Evolutionary conservation across 495 filamentous ascomycete genomes (phyloP).

Genomic region (Trichoderma orchidacearum): DNA sequence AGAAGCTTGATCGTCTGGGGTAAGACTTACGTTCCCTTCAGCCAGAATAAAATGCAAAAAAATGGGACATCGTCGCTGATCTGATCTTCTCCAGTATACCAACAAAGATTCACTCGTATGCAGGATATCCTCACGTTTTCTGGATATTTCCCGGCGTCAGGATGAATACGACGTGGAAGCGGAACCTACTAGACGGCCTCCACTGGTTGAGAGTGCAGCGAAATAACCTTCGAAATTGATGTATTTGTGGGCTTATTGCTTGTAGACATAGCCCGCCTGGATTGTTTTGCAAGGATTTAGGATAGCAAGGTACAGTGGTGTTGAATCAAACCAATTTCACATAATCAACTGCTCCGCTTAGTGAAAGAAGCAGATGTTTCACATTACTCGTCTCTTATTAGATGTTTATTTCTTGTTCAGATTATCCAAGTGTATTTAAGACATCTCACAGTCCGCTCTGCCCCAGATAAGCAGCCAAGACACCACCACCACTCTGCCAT

Average conservation of each 20-base stretch:
- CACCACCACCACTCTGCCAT: constrained; percentile 1
- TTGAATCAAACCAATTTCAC: too few relatives aligned
- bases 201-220: not conserved
- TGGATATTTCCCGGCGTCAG: not conserved
- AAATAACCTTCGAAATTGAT: not conserved
- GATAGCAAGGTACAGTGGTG: too few relatives aligned
- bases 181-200: not conserved
- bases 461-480: constrained; percentile 7
- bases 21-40: too few relatives aligned
- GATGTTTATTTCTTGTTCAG: too few relatives aligned
- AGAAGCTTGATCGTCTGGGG: not conserved
- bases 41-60: too few relatives aligned
- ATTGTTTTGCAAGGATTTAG: too few relatives aligned
- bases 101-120: not conserved
- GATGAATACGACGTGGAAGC: not conserved
- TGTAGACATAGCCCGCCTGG: too few relatives aligned
- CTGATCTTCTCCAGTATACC: not conserved
- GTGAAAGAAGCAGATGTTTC: too few relatives aligned
- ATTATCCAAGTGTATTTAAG: not conserved
- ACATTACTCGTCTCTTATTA: not conserved
- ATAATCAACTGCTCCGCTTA: too few relatives aligned
- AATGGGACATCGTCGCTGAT: too few relatives aligned
- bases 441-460: not conserved
- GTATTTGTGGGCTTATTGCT: too few relatives aligned
- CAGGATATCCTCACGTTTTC: not conserved